Base-by-base conservation (phyloP, 192 early-diverging fungal genomes). In the Linnemannia zychae region DNA sequence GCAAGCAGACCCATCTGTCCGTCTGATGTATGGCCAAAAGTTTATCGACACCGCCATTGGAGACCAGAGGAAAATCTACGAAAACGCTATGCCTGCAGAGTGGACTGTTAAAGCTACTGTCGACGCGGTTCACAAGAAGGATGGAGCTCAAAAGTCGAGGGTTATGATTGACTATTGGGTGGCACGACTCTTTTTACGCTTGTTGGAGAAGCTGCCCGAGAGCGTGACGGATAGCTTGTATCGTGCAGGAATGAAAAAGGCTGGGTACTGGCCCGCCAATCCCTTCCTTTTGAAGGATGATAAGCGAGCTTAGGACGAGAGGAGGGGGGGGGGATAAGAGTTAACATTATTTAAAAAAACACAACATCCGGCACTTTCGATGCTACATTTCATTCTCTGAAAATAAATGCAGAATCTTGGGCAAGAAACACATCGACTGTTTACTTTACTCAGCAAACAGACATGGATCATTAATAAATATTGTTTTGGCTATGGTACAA, bases 271-370 rank as follows among this genome's bases (percentile, higher is more conserved):
- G 82, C 82, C 82, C 1, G n/a, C 76, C 13, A 76, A 84, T 36
- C 82, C 82, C 11, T 78, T 84, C 53, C 17, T 84, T 34, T 28
- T 84, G 48, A 84, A 84, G n/a, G n/a, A n/a, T n/a, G n/a, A n/a
- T n/a, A n/a, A n/a, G n/a, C n/a, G n/a, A n/a, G n/a, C n/a, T n/a
- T n/a, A n/a, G n/a, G n/a, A n/a, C n/a, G n/a, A n/a, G n/a, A n/a
- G n/a, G n/a, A n/a, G n/a, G n/a, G n/a, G n/a, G n/a, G n/a, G n/a
- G n/a, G n/a, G n/a, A n/a, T n/a, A n/a, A n/a, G n/a, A n/a, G n/a
- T n/a, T n/a, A n/a, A n/a, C n/a, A n/a, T n/a, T n/a, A n/a, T n/a
- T n/a, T n/a, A n/a, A n/a, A n/a, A n/a, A n/a, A n/a, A n/a, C n/a
- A n/a, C n/a, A n/a, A n/a, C n/a, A n/a, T n/a, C n/a, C n/a, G n/a